These are phyloP conservation scores for Botrytis deweyae DNA, from an alignment of 2,329 filamentous ascomycete genomes.

Conservation along the genomic window DNA sequence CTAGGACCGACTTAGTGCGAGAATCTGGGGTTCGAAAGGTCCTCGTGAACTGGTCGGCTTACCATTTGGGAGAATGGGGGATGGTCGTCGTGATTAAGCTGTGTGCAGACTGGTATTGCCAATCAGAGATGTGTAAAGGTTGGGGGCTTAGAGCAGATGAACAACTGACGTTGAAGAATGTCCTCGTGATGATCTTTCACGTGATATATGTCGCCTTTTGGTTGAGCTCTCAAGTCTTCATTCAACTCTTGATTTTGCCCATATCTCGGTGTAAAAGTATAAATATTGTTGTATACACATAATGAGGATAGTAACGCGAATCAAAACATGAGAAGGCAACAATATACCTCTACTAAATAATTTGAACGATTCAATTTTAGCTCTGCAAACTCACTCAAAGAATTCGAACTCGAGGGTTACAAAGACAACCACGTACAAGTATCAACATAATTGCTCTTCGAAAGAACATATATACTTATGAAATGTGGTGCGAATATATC, in stretches of 20 bases:
- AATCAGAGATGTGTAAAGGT: not conserved
- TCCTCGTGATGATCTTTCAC: not conserved
- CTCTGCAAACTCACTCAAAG: not conserved
- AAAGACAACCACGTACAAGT: not conserved
- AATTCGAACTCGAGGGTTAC: not conserved
- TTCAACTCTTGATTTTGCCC: not conserved
- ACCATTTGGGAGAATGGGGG: not conserved
- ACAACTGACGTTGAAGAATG: not conserved
- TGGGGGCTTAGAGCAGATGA: not conserved
- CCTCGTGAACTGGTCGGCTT: conserved; percentile 12
- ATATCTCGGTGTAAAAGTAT: not conserved
- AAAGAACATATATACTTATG: too few relatives aligned
- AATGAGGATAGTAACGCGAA: not conserved
- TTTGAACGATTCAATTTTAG: not conserved
- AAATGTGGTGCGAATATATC: too few relatives aligned
- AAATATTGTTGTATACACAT: too few relatives aligned
- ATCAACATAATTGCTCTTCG: not conserved
- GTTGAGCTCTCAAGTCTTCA: not conserved
- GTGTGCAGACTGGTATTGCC: not conserved
- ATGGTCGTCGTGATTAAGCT: not conserved
- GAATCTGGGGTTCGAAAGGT: not conserved
- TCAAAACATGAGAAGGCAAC: not conserved
- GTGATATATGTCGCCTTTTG: not conserved
- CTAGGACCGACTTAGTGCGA: conserved; percentile 2
- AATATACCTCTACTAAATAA: not conserved